phyloP scores from a whole-genome alignment of 441 rosid genomes.

The Adansonia grandidieri region DNA sequence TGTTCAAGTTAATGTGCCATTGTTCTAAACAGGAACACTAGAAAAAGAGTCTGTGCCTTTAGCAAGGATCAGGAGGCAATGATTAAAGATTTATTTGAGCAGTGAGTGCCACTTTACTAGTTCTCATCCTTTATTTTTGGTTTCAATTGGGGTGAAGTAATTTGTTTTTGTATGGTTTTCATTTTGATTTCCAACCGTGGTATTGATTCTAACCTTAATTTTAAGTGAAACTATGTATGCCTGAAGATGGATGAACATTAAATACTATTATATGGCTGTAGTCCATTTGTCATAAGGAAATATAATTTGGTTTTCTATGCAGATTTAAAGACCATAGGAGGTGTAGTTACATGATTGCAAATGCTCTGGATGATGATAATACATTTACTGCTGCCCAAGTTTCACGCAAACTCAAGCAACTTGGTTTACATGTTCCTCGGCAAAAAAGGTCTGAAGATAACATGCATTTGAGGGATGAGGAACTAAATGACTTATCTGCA shows the following conservation, averaged over 20 bases:
- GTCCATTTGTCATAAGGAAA: constrained; percentile 7
- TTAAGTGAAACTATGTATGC: background rate
- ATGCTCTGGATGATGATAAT: constrained; percentile 65
- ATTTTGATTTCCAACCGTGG: constrained; percentile 12
- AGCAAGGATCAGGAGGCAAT: constrained; percentile 80
- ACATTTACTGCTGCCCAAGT: constrained; percentile 74
- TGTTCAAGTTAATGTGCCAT: constrained; percentile 26
- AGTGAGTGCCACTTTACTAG: constrained; percentile 54
- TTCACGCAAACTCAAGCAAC: constrained; percentile 82
- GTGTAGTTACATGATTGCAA: constrained; percentile 83
- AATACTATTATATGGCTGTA: constrained; percentile 2
- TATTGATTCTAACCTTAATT: background rate
- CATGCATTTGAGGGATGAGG: constrained; percentile 58
- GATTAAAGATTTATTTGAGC: constrained; percentile 71
- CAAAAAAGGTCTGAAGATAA: constrained; percentile 47
- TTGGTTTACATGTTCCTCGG: constrained; percentile 61
- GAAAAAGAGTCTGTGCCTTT: constrained; percentile 71
- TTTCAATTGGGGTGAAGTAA: background rate
- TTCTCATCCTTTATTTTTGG: constrained; percentile 22
- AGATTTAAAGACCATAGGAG: constrained; percentile 84
- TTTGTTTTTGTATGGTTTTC: constrained; percentile 9
- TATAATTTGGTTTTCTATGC: constrained; percentile 26
- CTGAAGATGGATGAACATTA: background rate
- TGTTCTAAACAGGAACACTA: constrained; percentile 60
- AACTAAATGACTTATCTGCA: constrained; percentile 40